Conservation (phyloP, 306 rosid species). For the Pueraria montana region DNA sequence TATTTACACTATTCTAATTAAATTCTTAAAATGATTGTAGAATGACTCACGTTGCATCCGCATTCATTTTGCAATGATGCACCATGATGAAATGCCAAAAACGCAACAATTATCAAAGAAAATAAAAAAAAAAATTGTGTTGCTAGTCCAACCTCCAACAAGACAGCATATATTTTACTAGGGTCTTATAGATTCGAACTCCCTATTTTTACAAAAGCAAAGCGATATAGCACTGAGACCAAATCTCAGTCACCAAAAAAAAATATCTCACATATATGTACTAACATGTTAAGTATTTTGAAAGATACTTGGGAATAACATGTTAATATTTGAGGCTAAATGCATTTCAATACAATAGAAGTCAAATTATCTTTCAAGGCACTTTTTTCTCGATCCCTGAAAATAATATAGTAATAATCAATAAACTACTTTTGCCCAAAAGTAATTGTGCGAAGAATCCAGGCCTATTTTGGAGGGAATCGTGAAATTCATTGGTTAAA, state of each 20-base stretch:
- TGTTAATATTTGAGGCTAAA: neutral
- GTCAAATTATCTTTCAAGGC: neutral
- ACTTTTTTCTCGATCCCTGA: neutral
- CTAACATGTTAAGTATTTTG: neutral
- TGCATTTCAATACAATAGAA: neutral
- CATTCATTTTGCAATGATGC: too few relatives aligned
- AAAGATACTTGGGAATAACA: neutral
- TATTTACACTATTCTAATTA: too few relatives aligned
- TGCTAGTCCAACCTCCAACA: neutral
- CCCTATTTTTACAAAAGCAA: neutral
- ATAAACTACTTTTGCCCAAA: neutral
- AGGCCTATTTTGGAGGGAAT: neutral
- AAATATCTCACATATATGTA: neutral
- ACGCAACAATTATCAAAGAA: neutral
- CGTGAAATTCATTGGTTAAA: neutral
- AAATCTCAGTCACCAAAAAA: neutral
- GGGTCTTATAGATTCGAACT: neutral
- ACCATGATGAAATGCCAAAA: neutral
- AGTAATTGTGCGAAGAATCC: neutral
- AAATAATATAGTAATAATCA: too few relatives aligned
- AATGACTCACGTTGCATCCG: too few relatives aligned
- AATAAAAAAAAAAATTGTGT: neutral
- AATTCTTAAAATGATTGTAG: too few relatives aligned
- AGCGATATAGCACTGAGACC: neutral
- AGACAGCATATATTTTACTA: neutral